Conservation (phyloP, 2,329 filamentous ascomycete species). For the Claviceps spartinae region DNA sequence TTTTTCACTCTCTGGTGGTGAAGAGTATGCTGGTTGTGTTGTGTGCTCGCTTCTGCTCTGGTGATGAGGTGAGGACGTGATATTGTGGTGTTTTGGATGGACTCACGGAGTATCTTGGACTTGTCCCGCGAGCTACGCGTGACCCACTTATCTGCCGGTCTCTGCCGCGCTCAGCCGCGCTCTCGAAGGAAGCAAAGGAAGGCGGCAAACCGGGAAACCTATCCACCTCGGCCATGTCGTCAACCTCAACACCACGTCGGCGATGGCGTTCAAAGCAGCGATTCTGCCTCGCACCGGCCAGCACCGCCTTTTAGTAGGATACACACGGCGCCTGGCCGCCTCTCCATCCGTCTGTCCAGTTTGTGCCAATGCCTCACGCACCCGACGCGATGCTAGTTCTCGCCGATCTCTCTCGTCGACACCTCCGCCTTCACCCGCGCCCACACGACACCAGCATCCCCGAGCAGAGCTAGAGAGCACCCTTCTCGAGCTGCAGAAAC, state of each 20-base stretch:
- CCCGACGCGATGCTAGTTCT: slow-evolving; percentile 9
- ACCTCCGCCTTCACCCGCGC: slow-evolving; percentile 3
- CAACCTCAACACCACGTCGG: slow-evolving; percentile 4
- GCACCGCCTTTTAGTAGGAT: slow-evolving; percentile 13
- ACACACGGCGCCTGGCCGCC: slow-evolving; percentile 5
- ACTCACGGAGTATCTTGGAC: too few relatives aligned
- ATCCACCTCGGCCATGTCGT: background rate
- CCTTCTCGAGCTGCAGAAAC: slow-evolving; percentile 45
- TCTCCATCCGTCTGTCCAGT: slow-evolving; percentile 19
- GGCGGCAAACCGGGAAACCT: too few relatives aligned
- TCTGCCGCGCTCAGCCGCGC: too few relatives aligned
- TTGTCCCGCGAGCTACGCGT: too few relatives aligned
- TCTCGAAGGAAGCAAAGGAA: too few relatives aligned
- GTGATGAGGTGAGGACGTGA: too few relatives aligned
- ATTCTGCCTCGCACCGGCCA: slow-evolving; percentile 16
- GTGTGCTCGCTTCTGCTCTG: too few relatives aligned
- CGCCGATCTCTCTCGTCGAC: slow-evolving; percentile 17
- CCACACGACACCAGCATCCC: slow-evolving; percentile 13
- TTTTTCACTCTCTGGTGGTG: background rate
- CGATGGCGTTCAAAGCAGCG: slow-evolving; percentile 19
- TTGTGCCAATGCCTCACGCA: slow-evolving; percentile 15
- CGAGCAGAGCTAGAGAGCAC: slow-evolving; percentile 44
- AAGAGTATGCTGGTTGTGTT: background rate
- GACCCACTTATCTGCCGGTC: too few relatives aligned
- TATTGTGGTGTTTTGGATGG: too few relatives aligned